phyloP scores from a whole-genome alignment of 2,329 filamentous ascomycete genomes.

The Helminthosporium solani region DNA sequence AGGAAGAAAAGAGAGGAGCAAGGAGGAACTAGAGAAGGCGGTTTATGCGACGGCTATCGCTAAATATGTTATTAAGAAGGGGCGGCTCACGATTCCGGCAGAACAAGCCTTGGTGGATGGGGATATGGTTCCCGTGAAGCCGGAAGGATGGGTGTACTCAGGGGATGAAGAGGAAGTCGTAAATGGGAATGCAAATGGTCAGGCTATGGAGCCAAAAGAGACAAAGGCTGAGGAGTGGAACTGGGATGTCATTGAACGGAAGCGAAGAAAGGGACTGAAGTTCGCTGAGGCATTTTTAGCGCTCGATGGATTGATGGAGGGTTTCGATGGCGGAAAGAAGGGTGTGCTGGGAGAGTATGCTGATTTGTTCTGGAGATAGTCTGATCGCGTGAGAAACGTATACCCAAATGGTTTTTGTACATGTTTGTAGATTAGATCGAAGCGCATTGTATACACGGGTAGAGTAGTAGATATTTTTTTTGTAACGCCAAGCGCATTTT shows the following conservation, averaged over 20 bases:
- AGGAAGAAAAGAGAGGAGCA: constrained; percentile 23
- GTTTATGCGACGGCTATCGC: constrained; percentile 54
- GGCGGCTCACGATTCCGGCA: constrained; percentile 78
- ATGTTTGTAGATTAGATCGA: background rate
- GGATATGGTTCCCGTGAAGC: constrained; percentile 71
- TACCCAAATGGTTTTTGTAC: background rate
- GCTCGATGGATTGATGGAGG: constrained; percentile 56
- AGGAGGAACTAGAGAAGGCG: constrained; percentile 43
- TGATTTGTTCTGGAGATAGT: constrained; percentile 33
- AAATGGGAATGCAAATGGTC: constrained; percentile 10
- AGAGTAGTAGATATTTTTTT: too few species aligned
- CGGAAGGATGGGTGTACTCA: constrained; percentile 54
- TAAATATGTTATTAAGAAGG: constrained; percentile 54
- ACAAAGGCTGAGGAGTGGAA: constrained; percentile 51
- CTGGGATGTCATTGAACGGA: constrained; percentile 61
- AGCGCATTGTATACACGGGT: background rate
- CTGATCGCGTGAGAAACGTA: background rate
- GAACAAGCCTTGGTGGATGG: constrained; percentile 71
- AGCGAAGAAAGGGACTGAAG: constrained; percentile 56
- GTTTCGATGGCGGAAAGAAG: constrained; percentile 48
- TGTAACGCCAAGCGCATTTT: too few species aligned
- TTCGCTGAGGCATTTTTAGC: constrained; percentile 57
- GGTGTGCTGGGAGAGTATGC: constrained; percentile 48
- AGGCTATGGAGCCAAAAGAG: constrained; percentile 28
- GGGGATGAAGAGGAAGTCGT: constrained; percentile 6